These are phyloP conservation scores for Aspergillus ibericus DNA, from an alignment of 2,329 filamentous ascomycete species.

Conservation along the genomic window DNA sequence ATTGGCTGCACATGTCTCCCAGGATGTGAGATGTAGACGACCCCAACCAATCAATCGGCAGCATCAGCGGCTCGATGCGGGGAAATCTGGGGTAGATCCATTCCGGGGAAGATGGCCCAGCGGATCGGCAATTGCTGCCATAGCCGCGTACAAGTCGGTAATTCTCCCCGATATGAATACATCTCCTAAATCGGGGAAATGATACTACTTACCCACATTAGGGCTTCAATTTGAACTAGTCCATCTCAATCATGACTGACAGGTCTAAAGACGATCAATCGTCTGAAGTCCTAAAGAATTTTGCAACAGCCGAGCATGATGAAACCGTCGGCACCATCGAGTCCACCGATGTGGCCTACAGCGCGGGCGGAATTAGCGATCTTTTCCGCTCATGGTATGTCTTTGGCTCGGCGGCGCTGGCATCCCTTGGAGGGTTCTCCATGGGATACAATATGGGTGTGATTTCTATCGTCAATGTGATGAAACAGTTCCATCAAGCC, in stretches of 20 bases:
- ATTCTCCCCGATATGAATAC: neutral
- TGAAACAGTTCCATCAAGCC: constrained; percentile 45
- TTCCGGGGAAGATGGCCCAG: neutral
- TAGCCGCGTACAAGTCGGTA: neutral
- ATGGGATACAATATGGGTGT: constrained; percentile 50
- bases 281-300: neutral
- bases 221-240: neutral
- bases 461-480: constrained; percentile 47
- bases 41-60: neutral
- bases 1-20: too few relatives aligned
- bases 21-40: neutral
- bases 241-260: neutral
- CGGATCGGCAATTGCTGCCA: neutral
- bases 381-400: constrained; percentile 41
- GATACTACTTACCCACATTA: neutral
- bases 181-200: neutral
- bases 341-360: constrained; percentile 21
- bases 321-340: neutral
- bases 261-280: neutral
- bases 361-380: constrained; percentile 29
- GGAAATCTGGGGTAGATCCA: neutral
- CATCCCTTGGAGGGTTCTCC: constrained; percentile 43
- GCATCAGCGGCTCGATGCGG: neutral
- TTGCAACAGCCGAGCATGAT: neutral
- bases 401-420: constrained; percentile 42